Conservation (phyloP, 495 filamentous ascomycete genomes). For the Hamigera avellanea region DNA sequence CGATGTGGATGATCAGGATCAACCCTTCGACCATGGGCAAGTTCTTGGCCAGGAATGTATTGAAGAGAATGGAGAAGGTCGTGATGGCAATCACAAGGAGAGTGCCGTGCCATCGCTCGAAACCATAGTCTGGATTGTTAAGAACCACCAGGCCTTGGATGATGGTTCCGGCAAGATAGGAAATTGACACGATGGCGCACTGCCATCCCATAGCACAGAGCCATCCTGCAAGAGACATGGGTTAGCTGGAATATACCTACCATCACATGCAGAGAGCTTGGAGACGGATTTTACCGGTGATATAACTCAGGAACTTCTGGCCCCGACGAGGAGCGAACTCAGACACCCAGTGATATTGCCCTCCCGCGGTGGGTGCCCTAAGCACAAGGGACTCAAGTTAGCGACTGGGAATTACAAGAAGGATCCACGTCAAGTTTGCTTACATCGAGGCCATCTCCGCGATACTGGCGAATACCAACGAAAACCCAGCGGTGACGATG, state of each 20-base stretch:
- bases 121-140: constrained; percentile 27
- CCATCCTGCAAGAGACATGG: constrained; percentile 24
- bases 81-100: constrained; percentile 37
- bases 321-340: constrained; percentile 30
- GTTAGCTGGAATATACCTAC: neutral
- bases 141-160: constrained; percentile 36
- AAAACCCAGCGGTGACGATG: constrained; percentile 32
- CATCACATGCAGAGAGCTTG: neutral
- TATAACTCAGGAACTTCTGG: constrained; percentile 37
- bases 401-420: too few species aligned
- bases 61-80: constrained; percentile 25
- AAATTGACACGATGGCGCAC: constrained; percentile 28
- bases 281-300: constrained; percentile 20
- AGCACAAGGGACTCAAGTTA: neutral
- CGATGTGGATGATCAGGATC: constrained; percentile 35
- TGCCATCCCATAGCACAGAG: constrained; percentile 32
- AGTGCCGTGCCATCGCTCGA: constrained; percentile 34
- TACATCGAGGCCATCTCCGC: constrained; percentile 42
- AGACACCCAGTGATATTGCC: constrained; percentile 37
- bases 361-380: constrained; percentile 24
- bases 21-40: constrained; percentile 37
- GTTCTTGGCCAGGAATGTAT: constrained; percentile 30
- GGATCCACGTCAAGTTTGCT: neutral
- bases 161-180: constrained; percentile 38
- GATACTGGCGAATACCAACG: constrained; percentile 38